Base-by-base conservation (phyloP, 495 filamentous ascomycete genomes). In the Aspergillus kassunensis region DNA sequence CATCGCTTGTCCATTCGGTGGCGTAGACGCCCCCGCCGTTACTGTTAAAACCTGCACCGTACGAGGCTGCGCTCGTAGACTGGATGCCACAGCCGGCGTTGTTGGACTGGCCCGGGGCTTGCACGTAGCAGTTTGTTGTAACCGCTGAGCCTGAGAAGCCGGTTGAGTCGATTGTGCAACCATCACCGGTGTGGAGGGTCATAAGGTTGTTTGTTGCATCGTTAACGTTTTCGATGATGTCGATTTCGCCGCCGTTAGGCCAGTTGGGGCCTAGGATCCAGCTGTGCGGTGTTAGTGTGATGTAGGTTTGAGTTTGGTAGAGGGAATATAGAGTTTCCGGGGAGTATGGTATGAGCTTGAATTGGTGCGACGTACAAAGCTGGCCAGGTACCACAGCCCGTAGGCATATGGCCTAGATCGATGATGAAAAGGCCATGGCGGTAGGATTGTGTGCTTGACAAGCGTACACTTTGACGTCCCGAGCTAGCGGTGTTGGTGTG, bases 201-300 rank as follows among this genome's bases (percentile, higher is more conserved):
- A 88, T 82, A 30, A 77, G 70, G 65, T 87, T 85, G 24, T 67
- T 66, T 29, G 68, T 57, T 12, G 71, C 62, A 21, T 67, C 59
- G 71, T 87, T 86, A 44, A 83, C 83, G 33, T 84, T 80, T 65
- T 90, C 86, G 68, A 91, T 84, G 40, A 90, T 76, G 51, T 89
- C 86, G 58, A 88, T 84, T 61, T 89, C 85, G 49, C 86, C 86
- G 55, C 81, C 72, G n/a, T 64, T 63, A 20, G 86, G 86, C 86
- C 86, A 89, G 71, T 80, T 71, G 29, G 63, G 53, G 47, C 79
- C 80, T 30, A 80, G 64, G 51, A 78, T 70, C 74, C 76, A 80
- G 68, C 74, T 76, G 30, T 21, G 27, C 18, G 12, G 1, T 12
- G 30, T 56, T 56, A 60, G 52, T 40, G 0, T 1, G 39, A 10